phyloP scores from a whole-genome alignment of 179 eudicot genomes.

The Nepenthes alata region DNA sequence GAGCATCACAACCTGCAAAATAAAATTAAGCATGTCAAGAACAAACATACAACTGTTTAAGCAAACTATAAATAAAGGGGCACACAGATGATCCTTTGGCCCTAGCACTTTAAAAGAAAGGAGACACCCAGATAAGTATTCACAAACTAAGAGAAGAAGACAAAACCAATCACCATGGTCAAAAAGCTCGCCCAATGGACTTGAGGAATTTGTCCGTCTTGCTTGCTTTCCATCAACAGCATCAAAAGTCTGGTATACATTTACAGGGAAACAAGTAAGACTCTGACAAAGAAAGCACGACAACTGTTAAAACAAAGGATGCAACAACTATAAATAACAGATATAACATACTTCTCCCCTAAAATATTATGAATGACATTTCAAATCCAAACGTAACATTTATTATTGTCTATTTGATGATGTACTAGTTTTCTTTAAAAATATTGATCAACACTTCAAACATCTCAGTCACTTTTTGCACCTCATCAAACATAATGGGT shows the following conservation, averaged over 20 bases:
- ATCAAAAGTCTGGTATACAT: constrained; percentile 65
- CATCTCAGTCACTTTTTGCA: background rate
- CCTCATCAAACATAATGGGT: no score
- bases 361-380: no score
- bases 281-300: no score
- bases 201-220: constrained; percentile 92
- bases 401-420: background rate
- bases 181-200: constrained; percentile 98
- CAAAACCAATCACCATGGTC: constrained; percentile 64
- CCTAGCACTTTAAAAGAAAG: background rate
- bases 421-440: background rate
- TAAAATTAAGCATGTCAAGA: constrained; percentile 9
- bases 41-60: background rate
- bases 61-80: no score
- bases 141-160: background rate
- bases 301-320: no score
- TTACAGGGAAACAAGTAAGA: constrained; percentile 4
- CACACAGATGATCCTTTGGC: no score
- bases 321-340: no score
- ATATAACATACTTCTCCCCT: no score
- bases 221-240: constrained; percentile 99
- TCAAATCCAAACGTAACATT: background rate
- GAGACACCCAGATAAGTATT: background rate
- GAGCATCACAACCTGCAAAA: constrained; percentile 95
- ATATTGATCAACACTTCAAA: background rate